These are phyloP conservation scores for Tetrahymena borealis DNA, from an alignment of 73 alveolate genomes.

Conservation along the genomic window DNA sequence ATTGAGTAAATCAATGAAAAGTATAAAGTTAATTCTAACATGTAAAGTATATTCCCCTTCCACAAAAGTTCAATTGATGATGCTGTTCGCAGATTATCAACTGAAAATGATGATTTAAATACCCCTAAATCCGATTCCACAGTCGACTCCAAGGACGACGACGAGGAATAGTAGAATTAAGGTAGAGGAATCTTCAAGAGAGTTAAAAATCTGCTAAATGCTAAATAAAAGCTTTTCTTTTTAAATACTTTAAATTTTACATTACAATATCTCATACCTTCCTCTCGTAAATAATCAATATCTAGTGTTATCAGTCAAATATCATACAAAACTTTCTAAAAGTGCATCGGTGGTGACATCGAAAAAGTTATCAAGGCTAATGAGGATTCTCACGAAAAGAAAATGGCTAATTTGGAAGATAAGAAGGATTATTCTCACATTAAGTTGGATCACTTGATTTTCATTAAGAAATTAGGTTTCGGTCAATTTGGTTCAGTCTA, in stretches of 20 bases:
- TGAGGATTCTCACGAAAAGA: constrained; percentile 36
- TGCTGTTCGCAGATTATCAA: background rate
- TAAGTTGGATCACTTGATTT: constrained; percentile 18
- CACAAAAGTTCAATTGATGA: background rate
- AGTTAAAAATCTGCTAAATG: background rate
- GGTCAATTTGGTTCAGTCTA: constrained; percentile 55
- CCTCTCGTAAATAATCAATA: background rate
- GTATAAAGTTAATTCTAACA: background rate
- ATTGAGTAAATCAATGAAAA: background rate
- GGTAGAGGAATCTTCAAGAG: background rate
- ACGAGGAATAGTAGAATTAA: background rate
- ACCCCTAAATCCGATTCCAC: background rate
- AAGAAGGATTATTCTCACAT: constrained; percentile 9
- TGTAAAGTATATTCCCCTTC: background rate
- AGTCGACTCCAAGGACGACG: background rate
- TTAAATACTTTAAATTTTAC: background rate
- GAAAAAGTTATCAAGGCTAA: constrained; percentile 30
- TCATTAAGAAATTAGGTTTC: constrained; percentile 32
- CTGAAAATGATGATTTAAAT: background rate
- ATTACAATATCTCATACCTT: background rate
- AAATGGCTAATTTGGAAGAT: constrained; percentile 18
- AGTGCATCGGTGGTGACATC: constrained; percentile 37
- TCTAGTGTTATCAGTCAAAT: constrained; percentile 14
- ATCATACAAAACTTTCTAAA: constrained; percentile 11
- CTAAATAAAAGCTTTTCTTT: background rate